These are phyloP conservation scores for Vitis hybrid DNA, from an alignment of 177 flowering plant species.

Conservation along the genomic window DNA sequence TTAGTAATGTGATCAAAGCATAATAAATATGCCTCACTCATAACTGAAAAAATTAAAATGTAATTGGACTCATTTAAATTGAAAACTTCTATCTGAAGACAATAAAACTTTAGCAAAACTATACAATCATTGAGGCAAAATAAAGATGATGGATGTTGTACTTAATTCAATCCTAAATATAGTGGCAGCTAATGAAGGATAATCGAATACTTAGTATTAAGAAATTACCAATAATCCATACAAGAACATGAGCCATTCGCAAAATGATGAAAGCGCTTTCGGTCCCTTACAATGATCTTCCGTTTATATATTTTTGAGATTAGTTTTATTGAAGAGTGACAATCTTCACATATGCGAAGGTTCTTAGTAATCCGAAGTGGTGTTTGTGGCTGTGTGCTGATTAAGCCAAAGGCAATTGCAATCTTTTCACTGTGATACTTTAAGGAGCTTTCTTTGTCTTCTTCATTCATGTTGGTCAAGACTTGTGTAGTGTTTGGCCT, in stretches of 20 bases:
- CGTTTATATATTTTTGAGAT: conserved; percentile 25
- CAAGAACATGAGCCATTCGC: conserved; percentile 35
- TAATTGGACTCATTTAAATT: too few species aligned
- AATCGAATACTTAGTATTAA: not conserved
- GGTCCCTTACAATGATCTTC: conserved; percentile 25
- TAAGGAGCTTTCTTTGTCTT: conserved; percentile 34
- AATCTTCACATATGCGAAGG: conserved; percentile 53
- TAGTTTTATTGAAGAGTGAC: conserved; percentile 45
- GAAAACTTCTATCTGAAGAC: too few species aligned
- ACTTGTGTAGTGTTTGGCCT: conserved; percentile 44
- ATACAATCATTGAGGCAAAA: too few species aligned
- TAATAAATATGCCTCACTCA: too few species aligned
- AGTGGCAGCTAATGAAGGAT: too few species aligned
- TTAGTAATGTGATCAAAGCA: too few species aligned
- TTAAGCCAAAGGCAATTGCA: conserved; percentile 56
- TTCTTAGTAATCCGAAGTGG: conserved; percentile 48
- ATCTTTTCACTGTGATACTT: conserved; percentile 59
- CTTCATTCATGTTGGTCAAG: conserved; percentile 47
- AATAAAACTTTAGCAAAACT: too few species aligned
- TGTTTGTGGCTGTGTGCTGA: conserved; percentile 32
- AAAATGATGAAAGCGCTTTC: conserved; percentile 39
- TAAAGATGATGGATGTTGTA: too few species aligned
- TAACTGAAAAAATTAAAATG: too few species aligned
- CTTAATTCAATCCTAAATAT: too few species aligned
- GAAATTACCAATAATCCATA: conserved; percentile 32